phyloP scores from a whole-genome alignment of 352 stramenopile species.

The Aphanomyces euteiches region DNA sequence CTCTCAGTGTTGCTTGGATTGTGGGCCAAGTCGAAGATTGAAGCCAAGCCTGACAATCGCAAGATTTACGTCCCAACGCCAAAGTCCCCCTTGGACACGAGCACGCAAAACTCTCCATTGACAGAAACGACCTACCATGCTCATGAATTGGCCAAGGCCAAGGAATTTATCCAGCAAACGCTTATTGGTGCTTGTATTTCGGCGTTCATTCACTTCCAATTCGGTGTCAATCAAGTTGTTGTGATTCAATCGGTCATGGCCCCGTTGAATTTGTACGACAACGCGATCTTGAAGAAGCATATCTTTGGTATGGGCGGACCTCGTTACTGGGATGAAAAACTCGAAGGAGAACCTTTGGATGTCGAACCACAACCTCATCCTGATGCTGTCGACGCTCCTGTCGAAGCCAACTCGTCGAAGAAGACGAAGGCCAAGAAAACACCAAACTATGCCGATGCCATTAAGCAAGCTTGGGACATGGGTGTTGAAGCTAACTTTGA shows the following conservation, averaged over 20 bases:
- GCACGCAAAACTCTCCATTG: conserved; percentile 69
- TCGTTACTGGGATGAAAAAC: conserved; percentile 74
- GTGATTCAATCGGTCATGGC: conserved; percentile 84
- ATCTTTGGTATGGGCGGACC: conserved; percentile 57
- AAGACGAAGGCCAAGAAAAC: conserved; percentile 26
- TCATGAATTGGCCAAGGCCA: conserved; percentile 64
- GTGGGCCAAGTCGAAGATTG: conserved; percentile 71
- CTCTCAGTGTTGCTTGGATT: conserved; percentile 56
- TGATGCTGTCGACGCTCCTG: conserved; percentile 28
- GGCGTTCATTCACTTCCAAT: conserved; percentile 77
- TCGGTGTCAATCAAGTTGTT: conserved; percentile 85
- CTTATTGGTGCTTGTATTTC: conserved; percentile 73
- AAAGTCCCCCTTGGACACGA: conserved; percentile 77
- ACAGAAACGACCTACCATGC: conserved; percentile 76
- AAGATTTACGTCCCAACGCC: conserved; percentile 69
- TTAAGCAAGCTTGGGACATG: conserved; percentile 53
- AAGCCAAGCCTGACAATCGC: conserved; percentile 69
- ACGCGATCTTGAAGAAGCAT: conserved; percentile 69
- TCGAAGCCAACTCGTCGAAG: conserved; percentile 20
- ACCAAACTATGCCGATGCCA: conserved; percentile 47
- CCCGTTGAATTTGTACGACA: conserved; percentile 80
- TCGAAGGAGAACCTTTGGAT: conserved; percentile 69
- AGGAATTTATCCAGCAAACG: conserved; percentile 82
- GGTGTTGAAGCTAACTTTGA: conserved; percentile 74
- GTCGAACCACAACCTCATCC: conserved; percentile 38